These are phyloP conservation scores for Cutaneotrichosporon dermatis DNA, from an alignment of 1,284 basidiomycete genomes.

Conservation along the genomic window DNA sequence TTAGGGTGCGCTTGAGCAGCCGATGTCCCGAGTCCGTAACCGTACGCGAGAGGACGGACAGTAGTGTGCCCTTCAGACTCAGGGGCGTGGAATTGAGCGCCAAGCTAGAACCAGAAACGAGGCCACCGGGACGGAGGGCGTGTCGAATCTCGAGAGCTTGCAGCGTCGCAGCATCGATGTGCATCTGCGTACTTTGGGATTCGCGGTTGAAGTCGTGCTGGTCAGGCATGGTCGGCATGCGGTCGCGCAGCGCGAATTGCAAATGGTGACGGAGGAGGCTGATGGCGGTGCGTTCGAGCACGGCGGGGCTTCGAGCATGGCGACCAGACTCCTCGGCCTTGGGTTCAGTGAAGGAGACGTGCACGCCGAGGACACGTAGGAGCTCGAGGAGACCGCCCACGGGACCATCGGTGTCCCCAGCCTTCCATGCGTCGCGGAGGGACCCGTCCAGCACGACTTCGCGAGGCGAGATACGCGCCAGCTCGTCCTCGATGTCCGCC, in stretches of 20 bases:
- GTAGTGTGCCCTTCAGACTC: constrained; percentile 57
- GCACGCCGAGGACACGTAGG: constrained; percentile 32
- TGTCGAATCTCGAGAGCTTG: constrained; percentile 83
- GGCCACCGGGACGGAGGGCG: constrained; percentile 65
- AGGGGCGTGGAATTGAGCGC: constrained; percentile 1
- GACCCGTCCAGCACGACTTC: constrained; percentile 68
- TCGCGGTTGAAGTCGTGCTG: constrained; percentile 59
- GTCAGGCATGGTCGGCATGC: constrained; percentile 61
- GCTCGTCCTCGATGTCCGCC: constrained; percentile 67
- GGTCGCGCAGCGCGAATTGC: constrained; percentile 66
- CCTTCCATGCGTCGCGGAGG: constrained; percentile 45
- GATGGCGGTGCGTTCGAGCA: constrained; percentile 53
- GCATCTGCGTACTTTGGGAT: constrained; percentile 61
- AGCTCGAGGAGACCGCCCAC: constrained; percentile 14
- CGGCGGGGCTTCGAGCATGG: too few species aligned
- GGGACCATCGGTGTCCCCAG: background rate
- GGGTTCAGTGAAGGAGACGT: constrained; percentile 40
- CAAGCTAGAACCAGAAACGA: constrained; percentile 26
- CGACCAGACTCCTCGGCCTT: background rate
- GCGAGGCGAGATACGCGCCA: constrained; percentile 73
- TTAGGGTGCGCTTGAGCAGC: constrained; percentile 54
- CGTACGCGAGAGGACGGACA: constrained; percentile 74
- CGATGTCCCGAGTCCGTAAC: constrained; percentile 74
- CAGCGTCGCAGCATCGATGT: constrained; percentile 85
- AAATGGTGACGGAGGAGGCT: constrained; percentile 66